These are phyloP conservation scores for Leishmania gerbilli DNA, from an alignment of 208 protist species.

Conservation along the genomic window DNA sequence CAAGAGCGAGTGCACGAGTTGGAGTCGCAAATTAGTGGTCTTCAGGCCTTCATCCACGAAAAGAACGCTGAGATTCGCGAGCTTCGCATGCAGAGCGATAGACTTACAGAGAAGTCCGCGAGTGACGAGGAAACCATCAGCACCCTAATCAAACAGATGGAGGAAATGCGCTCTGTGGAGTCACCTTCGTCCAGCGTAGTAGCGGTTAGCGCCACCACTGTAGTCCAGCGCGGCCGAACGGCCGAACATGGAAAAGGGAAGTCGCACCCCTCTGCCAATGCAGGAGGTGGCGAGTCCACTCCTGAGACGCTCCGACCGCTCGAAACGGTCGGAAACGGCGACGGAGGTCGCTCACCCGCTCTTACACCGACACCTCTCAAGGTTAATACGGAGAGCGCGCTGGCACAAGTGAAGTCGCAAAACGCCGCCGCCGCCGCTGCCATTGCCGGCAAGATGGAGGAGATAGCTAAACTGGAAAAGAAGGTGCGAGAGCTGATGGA, in stretches of 20 bases:
- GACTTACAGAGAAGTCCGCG: slow-evolving; percentile 67
- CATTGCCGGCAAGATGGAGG: slow-evolving; percentile 50
- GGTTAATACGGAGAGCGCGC: slow-evolving; percentile 1
- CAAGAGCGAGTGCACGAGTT: slow-evolving; percentile 39
- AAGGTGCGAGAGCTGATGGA: slow-evolving; percentile 77
- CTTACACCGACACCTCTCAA: slow-evolving; percentile 10
- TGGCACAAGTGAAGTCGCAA: slow-evolving; percentile 12
- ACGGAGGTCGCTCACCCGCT: slow-evolving; percentile 4
- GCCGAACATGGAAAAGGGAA: slow-evolving; percentile 10
- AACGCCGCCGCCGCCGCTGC: slow-evolving; percentile 25
- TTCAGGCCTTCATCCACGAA: slow-evolving; percentile 51
- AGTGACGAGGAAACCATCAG: slow-evolving; percentile 81
- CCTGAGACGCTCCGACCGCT: not conserved
- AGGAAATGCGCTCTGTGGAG: slow-evolving; percentile 36
- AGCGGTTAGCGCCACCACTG: not conserved
- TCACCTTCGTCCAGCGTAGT: not conserved
- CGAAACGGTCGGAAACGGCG: slow-evolving; percentile 9
- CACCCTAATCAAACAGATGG: slow-evolving; percentile 64
- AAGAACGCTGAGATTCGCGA: slow-evolving; percentile 60
- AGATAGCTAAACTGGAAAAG: slow-evolving; percentile 60
- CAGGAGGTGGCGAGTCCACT: not conserved
- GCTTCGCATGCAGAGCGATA: slow-evolving; percentile 50
- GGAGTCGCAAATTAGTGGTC: slow-evolving; percentile 40
- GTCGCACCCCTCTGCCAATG: slow-evolving; percentile 8
- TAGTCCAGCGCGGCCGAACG: not conserved